Percentiles rank a stretch among this genome's conserved stretches.
These are phyloP conservation scores for Pestalotiopsis sp. DNA, from an alignment of 2,329 filamentous ascomycete genomes.

Conservation along the genomic window DNA sequence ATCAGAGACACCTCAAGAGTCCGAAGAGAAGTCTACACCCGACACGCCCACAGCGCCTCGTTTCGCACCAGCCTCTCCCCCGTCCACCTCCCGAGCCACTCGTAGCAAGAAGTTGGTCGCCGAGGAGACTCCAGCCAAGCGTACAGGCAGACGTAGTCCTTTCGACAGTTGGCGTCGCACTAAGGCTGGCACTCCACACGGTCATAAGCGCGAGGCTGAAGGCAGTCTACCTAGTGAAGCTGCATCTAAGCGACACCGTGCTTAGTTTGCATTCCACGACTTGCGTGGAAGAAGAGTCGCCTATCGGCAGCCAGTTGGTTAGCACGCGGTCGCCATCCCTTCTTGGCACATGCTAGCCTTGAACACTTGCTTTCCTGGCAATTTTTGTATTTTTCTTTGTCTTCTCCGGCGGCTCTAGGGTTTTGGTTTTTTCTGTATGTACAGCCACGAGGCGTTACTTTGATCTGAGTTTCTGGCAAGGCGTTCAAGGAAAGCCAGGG, in stretches of 20 bases:
- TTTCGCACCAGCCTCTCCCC: slow-evolving; percentile 62
- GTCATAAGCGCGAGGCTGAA: slow-evolving; percentile 46
- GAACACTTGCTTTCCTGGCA: background rate
- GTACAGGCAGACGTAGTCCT: slow-evolving; percentile 48
- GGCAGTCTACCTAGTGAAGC: slow-evolving; percentile 32
- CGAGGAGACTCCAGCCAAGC: slow-evolving; percentile 43
- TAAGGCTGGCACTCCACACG: slow-evolving; percentile 49
- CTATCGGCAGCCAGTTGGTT: too few species aligned
- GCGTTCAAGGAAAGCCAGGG: background rate
- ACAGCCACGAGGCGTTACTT: background rate
- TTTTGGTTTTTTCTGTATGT: background rate
- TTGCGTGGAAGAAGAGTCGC: too few species aligned
- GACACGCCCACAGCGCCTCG: slow-evolving; percentile 57
- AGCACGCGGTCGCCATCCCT: background rate
- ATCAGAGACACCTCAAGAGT: slow-evolving; percentile 33
- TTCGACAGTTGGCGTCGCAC: slow-evolving; percentile 71
- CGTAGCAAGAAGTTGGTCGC: slow-evolving; percentile 53
- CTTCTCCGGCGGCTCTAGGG: background rate
- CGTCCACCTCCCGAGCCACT: slow-evolving; percentile 62
- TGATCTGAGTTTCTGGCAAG: slow-evolving; percentile 1
- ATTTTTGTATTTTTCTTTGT: background rate
- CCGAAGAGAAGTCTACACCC: slow-evolving; percentile 36
- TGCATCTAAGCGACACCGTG: slow-evolving; percentile 31
- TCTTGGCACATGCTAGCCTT: background rate
- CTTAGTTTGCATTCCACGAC: slow-evolving; percentile 22